Conservation (phyloP, 2,329 filamentous ascomycete genomes). For the Periconia sp. region DNA sequence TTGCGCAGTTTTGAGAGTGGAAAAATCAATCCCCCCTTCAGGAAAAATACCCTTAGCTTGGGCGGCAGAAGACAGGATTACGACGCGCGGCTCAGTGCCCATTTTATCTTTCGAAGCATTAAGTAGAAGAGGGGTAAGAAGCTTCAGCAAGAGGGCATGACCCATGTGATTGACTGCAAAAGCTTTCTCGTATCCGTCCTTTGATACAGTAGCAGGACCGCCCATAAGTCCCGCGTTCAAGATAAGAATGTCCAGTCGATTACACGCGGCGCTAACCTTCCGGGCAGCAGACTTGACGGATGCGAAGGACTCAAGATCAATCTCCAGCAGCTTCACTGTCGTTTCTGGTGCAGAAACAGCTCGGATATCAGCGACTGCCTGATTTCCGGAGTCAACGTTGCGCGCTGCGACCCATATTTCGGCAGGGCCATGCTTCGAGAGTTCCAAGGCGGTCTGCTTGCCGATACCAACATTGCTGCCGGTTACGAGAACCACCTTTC, state of each 20-base stretch:
- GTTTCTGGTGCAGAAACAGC: slow-evolving; percentile 3
- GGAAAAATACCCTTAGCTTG: slow-evolving; percentile 24
- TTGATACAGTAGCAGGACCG: slow-evolving; percentile 32
- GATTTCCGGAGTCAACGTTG: slow-evolving; percentile 14
- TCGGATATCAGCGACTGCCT: slow-evolving; percentile 15
- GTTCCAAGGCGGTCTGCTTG: slow-evolving; percentile 46
- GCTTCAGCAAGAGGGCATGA: slow-evolving; percentile 50
- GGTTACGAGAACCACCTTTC: slow-evolving; percentile 27
- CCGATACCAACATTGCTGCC: slow-evolving; percentile 51
- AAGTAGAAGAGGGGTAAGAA: slow-evolving; percentile 49
- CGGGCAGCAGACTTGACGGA: slow-evolving; percentile 37
- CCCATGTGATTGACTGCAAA: slow-evolving; percentile 56
- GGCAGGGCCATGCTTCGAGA: slow-evolving; percentile 48
- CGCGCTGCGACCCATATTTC: slow-evolving; percentile 51
- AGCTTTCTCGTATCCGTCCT: slow-evolving; percentile 54
- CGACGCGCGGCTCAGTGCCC: slow-evolving; percentile 48
- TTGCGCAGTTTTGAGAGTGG: slow-evolving; percentile 28
- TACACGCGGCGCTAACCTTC: slow-evolving; percentile 27
- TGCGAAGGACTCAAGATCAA: slow-evolving; percentile 44
- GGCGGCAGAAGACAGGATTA: slow-evolving; percentile 37
- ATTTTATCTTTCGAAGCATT: slow-evolving; percentile 39
- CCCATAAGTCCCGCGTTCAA: slow-evolving; percentile 50
- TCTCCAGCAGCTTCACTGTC: slow-evolving; percentile 10
- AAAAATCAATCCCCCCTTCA: slow-evolving; percentile 39
- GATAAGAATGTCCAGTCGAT: slow-evolving; percentile 49